Percentiles rank a stretch among this genome's conserved stretches.
phyloP scores from a whole-genome alignment of 1,139 yeast genomes.

The Yamadazyma jaroonii region DNA sequence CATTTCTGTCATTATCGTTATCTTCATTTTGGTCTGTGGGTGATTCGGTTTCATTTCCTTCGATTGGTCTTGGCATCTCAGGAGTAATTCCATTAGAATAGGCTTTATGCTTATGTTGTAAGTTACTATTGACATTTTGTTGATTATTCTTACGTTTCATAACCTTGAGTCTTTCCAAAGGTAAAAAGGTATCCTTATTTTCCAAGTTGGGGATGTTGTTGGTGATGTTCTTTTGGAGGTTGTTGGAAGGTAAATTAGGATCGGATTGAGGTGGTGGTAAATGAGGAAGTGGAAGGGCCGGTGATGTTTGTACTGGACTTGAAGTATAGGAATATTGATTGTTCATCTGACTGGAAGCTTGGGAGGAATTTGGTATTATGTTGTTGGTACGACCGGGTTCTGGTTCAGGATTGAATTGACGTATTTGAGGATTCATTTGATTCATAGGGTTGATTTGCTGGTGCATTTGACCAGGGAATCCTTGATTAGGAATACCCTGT shows the following conservation, averaged over 20 bases:
- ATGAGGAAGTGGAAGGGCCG: background rate
- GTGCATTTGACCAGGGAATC: background rate
- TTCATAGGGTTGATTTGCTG: background rate
- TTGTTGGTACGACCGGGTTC: no score
- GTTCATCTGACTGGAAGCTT: no score
- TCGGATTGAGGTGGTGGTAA: background rate
- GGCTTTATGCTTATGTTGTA: slow-evolving; percentile 12
- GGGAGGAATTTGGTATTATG: no score
- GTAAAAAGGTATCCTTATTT: slow-evolving; percentile 17
- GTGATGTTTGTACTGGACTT: no score
- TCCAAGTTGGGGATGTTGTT: slow-evolving; percentile 2
- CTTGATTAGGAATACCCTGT: background rate
- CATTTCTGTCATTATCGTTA: background rate
- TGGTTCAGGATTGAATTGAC: no score
- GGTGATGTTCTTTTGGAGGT: slow-evolving; percentile 1
- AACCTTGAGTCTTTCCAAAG: slow-evolving; percentile 26
- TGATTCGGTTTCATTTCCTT: no score
- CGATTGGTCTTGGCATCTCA: slow-evolving; percentile 19
- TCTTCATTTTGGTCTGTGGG: no score
- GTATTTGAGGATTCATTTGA: background rate
- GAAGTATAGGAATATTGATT: background rate
- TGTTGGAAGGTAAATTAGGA: slow-evolving; percentile 1
- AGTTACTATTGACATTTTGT: slow-evolving; percentile 6
- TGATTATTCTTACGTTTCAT: slow-evolving; percentile 13
- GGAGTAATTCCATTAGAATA: slow-evolving; percentile 24